These are phyloP conservation scores for Pseudonitzschia multistriata DNA, from an alignment of 108 stramenopile genomes.

Conservation along the genomic window DNA sequence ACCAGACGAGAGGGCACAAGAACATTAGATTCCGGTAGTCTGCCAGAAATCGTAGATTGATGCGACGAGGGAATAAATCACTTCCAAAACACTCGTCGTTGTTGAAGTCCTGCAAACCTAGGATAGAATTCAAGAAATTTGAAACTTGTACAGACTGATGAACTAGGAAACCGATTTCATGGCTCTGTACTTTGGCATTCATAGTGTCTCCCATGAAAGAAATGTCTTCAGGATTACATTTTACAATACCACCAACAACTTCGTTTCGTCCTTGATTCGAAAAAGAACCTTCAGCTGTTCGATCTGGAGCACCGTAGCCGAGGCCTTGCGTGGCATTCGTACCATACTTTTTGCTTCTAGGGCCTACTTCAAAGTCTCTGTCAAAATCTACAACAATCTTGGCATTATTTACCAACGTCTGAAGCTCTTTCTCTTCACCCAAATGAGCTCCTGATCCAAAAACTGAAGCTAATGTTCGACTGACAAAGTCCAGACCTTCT, in stretches of 20 bases:
- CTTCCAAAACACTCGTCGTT: not conserved
- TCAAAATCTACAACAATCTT: constrained; percentile 66
- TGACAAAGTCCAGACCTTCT: constrained; percentile 53
- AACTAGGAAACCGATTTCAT: constrained; percentile 68
- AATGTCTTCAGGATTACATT: constrained; percentile 65
- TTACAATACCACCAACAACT: constrained; percentile 46
- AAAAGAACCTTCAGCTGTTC: constrained; percentile 48
- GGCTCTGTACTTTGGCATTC: constrained; percentile 45
- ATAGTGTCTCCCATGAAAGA: constrained; percentile 67
- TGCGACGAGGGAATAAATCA: constrained; percentile 28
- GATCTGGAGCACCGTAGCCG: constrained; percentile 17
- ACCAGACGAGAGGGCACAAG: not conserved
- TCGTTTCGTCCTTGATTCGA: constrained; percentile 58
- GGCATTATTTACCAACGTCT: constrained; percentile 43
- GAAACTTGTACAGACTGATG: constrained; percentile 43
- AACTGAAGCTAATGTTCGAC: constrained; percentile 50
- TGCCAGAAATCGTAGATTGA: constrained; percentile 84
- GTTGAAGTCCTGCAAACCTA: constrained; percentile 34
- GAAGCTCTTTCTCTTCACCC: constrained; percentile 55
- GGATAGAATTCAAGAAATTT: constrained; percentile 47
- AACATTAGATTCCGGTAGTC: constrained; percentile 68
- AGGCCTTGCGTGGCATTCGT: constrained; percentile 11
- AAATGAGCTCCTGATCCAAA: constrained; percentile 46
- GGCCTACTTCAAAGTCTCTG: constrained; percentile 51
- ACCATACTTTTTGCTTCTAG: not conserved